Base-by-base conservation (phyloP, 768 basidiomycete genomes). In the Ramaria rubella region DNA sequence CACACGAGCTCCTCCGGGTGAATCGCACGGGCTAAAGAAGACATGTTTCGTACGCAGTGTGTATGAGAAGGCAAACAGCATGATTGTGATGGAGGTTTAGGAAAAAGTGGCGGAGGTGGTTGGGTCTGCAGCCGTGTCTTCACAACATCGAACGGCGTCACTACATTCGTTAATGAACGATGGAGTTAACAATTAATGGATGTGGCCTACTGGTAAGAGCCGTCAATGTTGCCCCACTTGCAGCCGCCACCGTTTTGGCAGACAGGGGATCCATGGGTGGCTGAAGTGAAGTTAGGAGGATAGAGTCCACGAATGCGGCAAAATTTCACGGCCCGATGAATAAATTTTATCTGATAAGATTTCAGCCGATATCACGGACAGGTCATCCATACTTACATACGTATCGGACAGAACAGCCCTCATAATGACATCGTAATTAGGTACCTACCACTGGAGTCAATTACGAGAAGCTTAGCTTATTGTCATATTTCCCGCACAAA, bases 101-200 rank as follows among this genome's bases (percentile, higher is more conserved):
- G 76, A 65, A 81, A 79, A 26, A 82, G 74, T 45, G 70, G 77
- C 56, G 69, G 21, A 42, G 77, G 73, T n/a, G 85, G 86, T 68
- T 90, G 93, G 0, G 96, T 98, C 69, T 99, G 96, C 17, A 99
- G 75, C 27, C 96, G 83, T 12, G 95, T 98, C 70, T 98, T 98
- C 62, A 98, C 80, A 54, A 99, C 93, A 71, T 99, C 96, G 69
- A 99, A 99, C 3, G 96, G 96, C 2, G 95, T 98, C 96, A 99
- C 95, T 98, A 52, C 40, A n/a, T 57, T 42, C n/a, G 54, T 65
- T n/a, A 58, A 57, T 62, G 5, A 58, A 27, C 5, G 43, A 11
- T 9, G 14, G 9, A 33, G 8, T n/a, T 9, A 48, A 7, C 33
- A 12, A 12, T 23, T 38, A 27, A 45, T 21, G 30, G 33, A 29